phyloP scores from a whole-genome alignment of 176 grass and related monocot genomes.

The Hsuehochloa calcarea region DNA sequence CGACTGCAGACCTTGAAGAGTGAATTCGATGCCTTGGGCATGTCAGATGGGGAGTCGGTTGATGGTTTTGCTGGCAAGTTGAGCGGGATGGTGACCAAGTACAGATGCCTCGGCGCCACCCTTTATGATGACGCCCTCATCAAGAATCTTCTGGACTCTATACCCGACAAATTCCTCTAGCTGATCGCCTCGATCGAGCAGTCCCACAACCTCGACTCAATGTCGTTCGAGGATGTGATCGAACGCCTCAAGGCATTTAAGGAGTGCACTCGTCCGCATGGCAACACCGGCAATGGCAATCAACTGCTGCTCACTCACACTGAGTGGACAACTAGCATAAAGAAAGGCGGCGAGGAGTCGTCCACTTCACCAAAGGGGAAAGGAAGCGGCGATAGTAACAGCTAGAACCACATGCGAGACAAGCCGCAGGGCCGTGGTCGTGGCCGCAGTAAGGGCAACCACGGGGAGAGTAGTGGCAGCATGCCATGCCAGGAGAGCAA shows the following conservation, averaged over 20 bases:
- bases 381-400: fast-evolving
- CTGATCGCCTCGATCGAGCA: not conserved
- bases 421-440: not conserved
- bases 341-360: not conserved
- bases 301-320: not conserved
- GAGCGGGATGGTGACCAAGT: not conserved
- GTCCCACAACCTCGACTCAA: not conserved
- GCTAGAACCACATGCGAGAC: not conserved
- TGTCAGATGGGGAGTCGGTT: not conserved
- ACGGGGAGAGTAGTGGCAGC: not conserved
- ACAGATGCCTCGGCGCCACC: not conserved
- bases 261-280: not conserved
- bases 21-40: not conserved
- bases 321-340: not conserved
- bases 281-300: not conserved
- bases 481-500: not conserved
- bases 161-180: not conserved
- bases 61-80: not conserved
- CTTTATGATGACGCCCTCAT: not conserved
- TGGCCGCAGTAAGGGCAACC: not conserved
- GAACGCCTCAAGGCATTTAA: not conserved
- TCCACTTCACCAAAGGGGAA: not conserved
- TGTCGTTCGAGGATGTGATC: not conserved
- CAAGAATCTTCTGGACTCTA: not conserved
- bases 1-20: not conserved